Evolutionary conservation across 176 grass and related monocot genomes (phyloP).

Genomic region (Phoenix dactylifera): DNA sequence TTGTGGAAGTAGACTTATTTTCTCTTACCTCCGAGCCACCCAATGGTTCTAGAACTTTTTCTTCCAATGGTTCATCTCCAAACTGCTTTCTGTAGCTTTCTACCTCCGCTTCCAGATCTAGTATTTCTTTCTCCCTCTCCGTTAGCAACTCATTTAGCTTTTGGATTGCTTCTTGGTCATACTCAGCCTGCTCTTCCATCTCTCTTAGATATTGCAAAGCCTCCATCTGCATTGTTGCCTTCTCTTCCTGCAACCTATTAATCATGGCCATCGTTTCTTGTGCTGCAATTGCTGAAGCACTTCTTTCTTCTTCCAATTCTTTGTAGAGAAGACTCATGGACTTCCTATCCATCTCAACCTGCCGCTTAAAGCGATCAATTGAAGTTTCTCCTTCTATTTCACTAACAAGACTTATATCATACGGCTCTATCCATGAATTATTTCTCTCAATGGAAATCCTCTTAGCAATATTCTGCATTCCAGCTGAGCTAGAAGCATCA

Average conservation of each 20-base stretch:
- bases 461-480: slow-evolving; percentile 39
- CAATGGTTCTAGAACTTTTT: slow-evolving; percentile 7
- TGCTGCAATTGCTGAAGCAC: slow-evolving; percentile 5
- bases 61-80: slow-evolving; percentile 7
- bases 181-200: slow-evolving; percentile 97
- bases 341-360: slow-evolving; percentile 10
- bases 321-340: slow-evolving; percentile 8
- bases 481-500: slow-evolving; percentile 2
- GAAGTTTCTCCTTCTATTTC: slow-evolving; percentile 12
- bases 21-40: slow-evolving; percentile 5
- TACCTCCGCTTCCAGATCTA: slow-evolving; percentile 57
- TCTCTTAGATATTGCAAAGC: slow-evolving; percentile 82
- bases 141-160: slow-evolving; percentile 55
- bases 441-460: slow-evolving; percentile 39
- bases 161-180: slow-evolving; percentile 53
- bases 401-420: slow-evolving; percentile 12
- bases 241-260: slow-evolving; percentile 17
- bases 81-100: slow-evolving; percentile 33
- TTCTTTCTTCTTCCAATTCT: slow-evolving; percentile 12
- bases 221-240: slow-evolving; percentile 14
- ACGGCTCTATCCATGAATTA: slow-evolving; percentile 31
- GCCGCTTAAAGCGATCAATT: background rate
- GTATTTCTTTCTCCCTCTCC: slow-evolving; percentile 74
- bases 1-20: background rate
- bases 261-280: slow-evolving; percentile 19